These are phyloP conservation scores for Cyclotella distinguenda DNA, from an alignment of 108 stramenopile genomes.

Conservation along the genomic window DNA sequence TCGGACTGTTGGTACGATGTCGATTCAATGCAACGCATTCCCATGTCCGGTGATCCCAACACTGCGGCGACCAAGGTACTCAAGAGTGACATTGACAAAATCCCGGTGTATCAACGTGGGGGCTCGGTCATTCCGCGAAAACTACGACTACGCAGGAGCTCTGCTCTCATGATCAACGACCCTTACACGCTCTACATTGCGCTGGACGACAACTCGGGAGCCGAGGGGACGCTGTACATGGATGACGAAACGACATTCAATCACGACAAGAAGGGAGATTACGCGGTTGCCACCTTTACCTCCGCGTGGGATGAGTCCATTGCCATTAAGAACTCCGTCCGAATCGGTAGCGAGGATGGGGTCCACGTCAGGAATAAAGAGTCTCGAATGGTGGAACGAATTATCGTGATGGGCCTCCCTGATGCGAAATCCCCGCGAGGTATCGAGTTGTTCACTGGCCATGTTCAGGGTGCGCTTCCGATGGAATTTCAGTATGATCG, in stretches of 20 bases:
- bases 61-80: conserved; percentile 48
- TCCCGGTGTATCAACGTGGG: conserved; percentile 91
- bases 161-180: conserved; percentile 88
- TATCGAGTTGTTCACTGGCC: conserved; percentile 22
- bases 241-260: conserved; percentile 95
- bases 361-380: conserved; percentile 24
- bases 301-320: conserved; percentile 44
- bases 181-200: conserved; percentile 97
- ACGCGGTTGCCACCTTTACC: conserved; percentile 59
- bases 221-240: conserved; percentile 89
- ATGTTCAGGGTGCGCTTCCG: neutral
- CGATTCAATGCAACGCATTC: conserved; percentile 61
- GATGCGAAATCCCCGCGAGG: conserved; percentile 36
- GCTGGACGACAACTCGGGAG: conserved; percentile 64
- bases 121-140: conserved; percentile 90
- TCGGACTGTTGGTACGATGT: conserved; percentile 87
- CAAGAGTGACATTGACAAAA: conserved; percentile 82
- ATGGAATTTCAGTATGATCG: conserved; percentile 56
- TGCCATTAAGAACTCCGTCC: conserved; percentile 51
- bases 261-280: conserved; percentile 64
- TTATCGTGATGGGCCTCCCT: conserved; percentile 78
- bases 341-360: conserved; percentile 51
- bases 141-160: conserved; percentile 90
- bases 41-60: conserved; percentile 42
- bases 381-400: conserved; percentile 68